Percentiles rank a stretch among this genome's conserved stretches.
Conservation (phyloP, 768 basidiomycete species). For the Flagelloscypha sp. region DNA sequence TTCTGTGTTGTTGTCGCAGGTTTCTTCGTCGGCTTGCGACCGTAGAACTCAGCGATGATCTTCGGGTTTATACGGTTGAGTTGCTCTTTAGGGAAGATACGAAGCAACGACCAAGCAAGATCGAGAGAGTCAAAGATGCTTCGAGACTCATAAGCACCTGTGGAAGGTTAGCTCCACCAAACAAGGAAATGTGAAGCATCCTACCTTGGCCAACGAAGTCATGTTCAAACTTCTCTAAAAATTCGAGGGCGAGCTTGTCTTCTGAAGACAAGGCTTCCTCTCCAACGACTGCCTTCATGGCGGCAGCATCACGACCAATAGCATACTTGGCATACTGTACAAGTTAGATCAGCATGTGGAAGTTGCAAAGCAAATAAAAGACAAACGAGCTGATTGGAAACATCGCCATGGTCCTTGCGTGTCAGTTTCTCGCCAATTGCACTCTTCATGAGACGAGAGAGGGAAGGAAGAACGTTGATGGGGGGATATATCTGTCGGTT, state of each 20-base stretch:
- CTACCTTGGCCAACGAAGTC: constrained; percentile 95
- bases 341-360: constrained; percentile 18
- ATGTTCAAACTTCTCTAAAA: constrained; percentile 95
- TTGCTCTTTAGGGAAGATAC: constrained; percentile 98
- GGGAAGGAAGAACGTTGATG: constrained; percentile 96
- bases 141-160: constrained; percentile 90
- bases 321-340: constrained; percentile 94
- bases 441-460: constrained; percentile 99
- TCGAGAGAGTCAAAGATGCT: constrained; percentile 97
- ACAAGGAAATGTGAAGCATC: constrained; percentile 15
- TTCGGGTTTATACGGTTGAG: constrained; percentile 96
- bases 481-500: constrained; percentile 98
- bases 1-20: constrained; percentile 40
- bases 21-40: constrained; percentile 70
- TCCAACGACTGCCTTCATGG: constrained; percentile 99
- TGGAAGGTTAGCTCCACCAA: constrained; percentile 10
- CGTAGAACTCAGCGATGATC: constrained; percentile 92
- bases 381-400: constrained; percentile 89
- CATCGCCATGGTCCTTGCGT: constrained; percentile 97
- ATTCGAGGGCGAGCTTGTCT: constrained; percentile 95
- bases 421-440: constrained; percentile 98
- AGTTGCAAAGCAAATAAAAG: constrained; percentile 11
- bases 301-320: constrained; percentile 91
- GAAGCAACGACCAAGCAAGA: constrained; percentile 90
- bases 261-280: constrained; percentile 93